Base-by-base conservation (phyloP, 768 basidiomycete genomes). In the Mycena albidolilacea region DNA sequence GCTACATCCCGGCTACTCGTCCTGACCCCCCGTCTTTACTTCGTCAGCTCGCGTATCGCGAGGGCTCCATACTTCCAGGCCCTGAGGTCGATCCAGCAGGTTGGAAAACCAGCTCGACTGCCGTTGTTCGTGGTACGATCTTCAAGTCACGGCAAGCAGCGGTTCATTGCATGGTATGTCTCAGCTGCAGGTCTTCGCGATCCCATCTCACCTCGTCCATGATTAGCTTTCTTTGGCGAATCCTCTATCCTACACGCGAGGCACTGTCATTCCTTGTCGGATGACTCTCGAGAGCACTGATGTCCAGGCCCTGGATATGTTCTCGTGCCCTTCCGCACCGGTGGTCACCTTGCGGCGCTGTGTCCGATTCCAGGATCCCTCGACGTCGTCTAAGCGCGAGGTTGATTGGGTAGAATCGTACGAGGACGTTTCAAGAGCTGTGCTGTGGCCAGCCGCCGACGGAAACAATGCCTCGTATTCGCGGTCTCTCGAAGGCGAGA, bases 401-500 rank as follows among this genome's bases (percentile, higher is more conserved):
- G 84, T 85, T 5, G 84, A 85, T 30, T 87, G 86, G 85, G 84
- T 84, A 64, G 88, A 89, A 66, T 79, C 79, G 19, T 81, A 84
- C 43, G 85, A 87, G 64, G 86, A 87, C 58, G 79, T 87, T 71
- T 83, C 82, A 9, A 76, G 80, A 30, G 88, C 87, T 38, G 81
- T 82, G 7, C 88, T 87, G 87, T 89, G 89, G 88, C 84, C 86
- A 9, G 84, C 84, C 2, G 72, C 79, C 11, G 80, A 82, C 5
- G 71, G 67, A 17, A 65, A 15, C 23, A 60, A 69, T 63, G 79
- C 80, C 41, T 68, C 82, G 5, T 79, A 80, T 41, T 80, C 79
- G 35, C 86, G 88, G 21, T 80, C 84, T 68, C 80, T 89, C 37
- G 87, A 89, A 74, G 89, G 89, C 7, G 89, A 90, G 77, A 87